Evolutionary conservation across 108 stramenopile species (phyloP), one percentile per base, ranked within the genome.

Genomic region (Skeletonema tropicum): DNA sequence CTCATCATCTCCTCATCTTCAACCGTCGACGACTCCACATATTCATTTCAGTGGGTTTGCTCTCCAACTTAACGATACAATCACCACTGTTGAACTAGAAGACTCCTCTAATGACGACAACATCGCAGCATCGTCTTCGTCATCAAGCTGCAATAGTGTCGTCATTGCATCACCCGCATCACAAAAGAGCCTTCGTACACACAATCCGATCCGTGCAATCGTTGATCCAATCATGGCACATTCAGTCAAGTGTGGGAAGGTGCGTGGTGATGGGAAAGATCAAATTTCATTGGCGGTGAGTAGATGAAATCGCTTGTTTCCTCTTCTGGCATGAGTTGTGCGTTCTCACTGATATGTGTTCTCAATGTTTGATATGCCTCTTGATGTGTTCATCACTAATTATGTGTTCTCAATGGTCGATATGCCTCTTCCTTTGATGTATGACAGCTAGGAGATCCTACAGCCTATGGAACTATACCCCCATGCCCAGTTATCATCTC

Each of bases 251-350:
- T 45, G 60, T 35, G 89, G 86, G 8, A 64, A 71, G 38, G 80
- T 84, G 33, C 68, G 91, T 62, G 65, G 55, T 6, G 83, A 91
- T 77, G 84, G 87, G 9, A 94, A 96, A 70, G 74, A 91, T 64
- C 85, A 86, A 62, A 91, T 97, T 66, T 93, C 94, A 10, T 79
- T 97, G 68, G 92, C 94, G 62, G 88, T 97, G 75, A 87, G 92
- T 87, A 0, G 5, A 26, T 23, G 46, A 52, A 8, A 14, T 57
- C 11, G 65, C 15, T 58, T 33, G 19, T 69, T 36, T 46, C 35
- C 30, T 74, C 11, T n/a, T 26, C 15, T 33, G 42, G 15, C 42
- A 45, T 45, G 42, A 15, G 42, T 15, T n/a, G 11, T 45, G 42
- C 0, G 3, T 15, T 45, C 26, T 45, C 42, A n/a, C 3, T 15